A percentile compares a stretch with the other conserved stretches of the same genome.
Evolutionary conservation across 2,329 filamentous ascomycete genomes (phyloP).

Genomic region (Aspergillus alliaceus): DNA sequence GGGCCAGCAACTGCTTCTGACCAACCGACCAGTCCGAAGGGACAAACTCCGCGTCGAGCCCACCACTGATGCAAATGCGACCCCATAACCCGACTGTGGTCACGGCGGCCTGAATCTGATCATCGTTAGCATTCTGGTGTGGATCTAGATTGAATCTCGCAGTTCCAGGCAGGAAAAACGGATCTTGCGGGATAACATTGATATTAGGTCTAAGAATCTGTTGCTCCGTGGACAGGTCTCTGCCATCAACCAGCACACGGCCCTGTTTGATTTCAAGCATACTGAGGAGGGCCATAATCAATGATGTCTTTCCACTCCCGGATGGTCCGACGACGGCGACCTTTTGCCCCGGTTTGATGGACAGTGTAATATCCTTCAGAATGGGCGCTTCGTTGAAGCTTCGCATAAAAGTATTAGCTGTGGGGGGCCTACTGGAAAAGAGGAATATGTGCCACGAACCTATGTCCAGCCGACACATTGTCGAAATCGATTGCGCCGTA

Average conservation of each 20-base stretch:
- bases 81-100: conserved; percentile 24
- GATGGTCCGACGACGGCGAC: conserved; percentile 30
- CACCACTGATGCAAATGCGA: conserved; percentile 20
- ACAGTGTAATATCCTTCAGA: conserved; percentile 25
- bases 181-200: conserved; percentile 28
- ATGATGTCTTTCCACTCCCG: conserved; percentile 21
- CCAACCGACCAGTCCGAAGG: conserved; percentile 63
- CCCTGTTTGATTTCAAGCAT: conserved; percentile 28
- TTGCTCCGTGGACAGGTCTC: conserved; percentile 18
- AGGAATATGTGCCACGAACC: not conserved
- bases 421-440: not conserved
- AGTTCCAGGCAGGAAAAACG: conserved; percentile 22
- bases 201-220: conserved; percentile 19
- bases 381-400: conserved; percentile 9
- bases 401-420: not conserved
- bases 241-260: conserved; percentile 22
- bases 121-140: conserved; percentile 24
- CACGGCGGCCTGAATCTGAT: conserved; percentile 22
- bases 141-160: conserved; percentile 32
- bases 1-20: conserved; percentile 70
- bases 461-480: conserved; percentile 6
- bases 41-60: conserved; percentile 31
- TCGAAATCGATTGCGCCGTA: conserved; percentile 17
- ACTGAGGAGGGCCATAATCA: conserved; percentile 23
- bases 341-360: conserved; percentile 28